A percentile compares a stretch with the other conserved stretches of the same genome.
These are phyloP conservation scores for Ramularia endophylla DNA, from an alignment of 2,329 filamentous ascomycete species.

Conservation along the genomic window DNA sequence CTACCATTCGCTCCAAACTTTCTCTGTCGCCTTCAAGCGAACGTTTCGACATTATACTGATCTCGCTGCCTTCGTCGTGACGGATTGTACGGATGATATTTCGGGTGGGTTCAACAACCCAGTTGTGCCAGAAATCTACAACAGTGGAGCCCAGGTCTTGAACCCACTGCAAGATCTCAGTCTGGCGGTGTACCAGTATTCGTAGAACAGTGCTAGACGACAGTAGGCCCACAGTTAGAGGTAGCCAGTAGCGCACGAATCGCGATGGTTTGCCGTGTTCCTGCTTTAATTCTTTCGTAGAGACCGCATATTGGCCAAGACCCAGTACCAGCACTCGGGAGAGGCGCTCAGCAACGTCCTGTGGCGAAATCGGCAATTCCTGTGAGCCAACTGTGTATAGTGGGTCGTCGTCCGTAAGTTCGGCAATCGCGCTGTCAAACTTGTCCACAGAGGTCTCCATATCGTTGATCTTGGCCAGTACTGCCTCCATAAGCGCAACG, in stretches of 20 bases:
- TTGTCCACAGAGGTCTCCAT: conserved; percentile 51
- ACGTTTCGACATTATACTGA: conserved; percentile 92
- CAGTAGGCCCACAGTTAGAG: conserved; percentile 61
- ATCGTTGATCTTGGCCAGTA: conserved; percentile 65
- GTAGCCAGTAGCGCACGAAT: conserved; percentile 84
- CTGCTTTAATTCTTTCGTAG: conserved; percentile 51
- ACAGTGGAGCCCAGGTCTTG: conserved; percentile 70
- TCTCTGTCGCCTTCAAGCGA: conserved; percentile 85
- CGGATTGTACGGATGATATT: conserved; percentile 88
- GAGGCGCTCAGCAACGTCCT: conserved; percentile 61
- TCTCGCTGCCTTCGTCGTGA: conserved; percentile 86
- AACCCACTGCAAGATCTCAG: conserved; percentile 75
- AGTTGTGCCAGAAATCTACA: conserved; percentile 91
- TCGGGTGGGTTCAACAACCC: conserved; percentile 79
- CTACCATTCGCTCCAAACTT: conserved; percentile 94
- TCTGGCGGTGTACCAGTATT: conserved; percentile 66
- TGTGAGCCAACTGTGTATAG: conserved; percentile 36
- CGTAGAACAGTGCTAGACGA: conserved; percentile 84
- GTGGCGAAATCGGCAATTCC: conserved; percentile 30
- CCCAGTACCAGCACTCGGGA: conserved; percentile 62
- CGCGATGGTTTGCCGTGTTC: conserved; percentile 69
- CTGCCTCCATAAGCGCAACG: conserved; percentile 78
- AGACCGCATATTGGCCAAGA: conserved; percentile 60
- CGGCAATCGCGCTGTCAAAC: conserved; percentile 51
- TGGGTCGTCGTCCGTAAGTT: conserved; percentile 50